These are phyloP conservation scores for Gentiana straminea DNA, from an alignment of 257 asterid genomes.

Conservation along the genomic window DNA sequence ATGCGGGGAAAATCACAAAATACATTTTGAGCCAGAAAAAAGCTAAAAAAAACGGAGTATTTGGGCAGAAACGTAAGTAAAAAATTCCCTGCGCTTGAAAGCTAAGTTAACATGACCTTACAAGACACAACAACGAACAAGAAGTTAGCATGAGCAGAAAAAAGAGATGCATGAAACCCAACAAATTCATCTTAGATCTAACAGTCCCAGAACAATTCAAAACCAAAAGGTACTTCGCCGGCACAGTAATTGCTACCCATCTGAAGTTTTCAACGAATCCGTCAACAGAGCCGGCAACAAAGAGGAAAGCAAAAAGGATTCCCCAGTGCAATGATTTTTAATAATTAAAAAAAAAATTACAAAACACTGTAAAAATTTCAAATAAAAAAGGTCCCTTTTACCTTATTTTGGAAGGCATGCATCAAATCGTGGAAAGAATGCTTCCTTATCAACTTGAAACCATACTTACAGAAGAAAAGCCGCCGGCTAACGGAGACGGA, in stretches of 20 bases:
- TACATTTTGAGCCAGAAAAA: neutral
- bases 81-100: neutral
- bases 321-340: neutral
- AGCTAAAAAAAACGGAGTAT: neutral
- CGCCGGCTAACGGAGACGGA: neutral
- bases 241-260: neutral
- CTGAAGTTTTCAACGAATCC: neutral
- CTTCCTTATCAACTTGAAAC: conserved; percentile 2
- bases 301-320: neutral
- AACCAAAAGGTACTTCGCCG: neutral
- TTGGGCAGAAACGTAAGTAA: too few relatives aligned
- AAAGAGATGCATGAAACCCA: neutral
- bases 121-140: neutral
- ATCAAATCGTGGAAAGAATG: conserved; percentile 5
- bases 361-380: neutral
- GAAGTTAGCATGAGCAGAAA: neutral
- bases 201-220: neutral
- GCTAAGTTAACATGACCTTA: too few relatives aligned
- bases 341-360: neutral
- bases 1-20: too few relatives aligned
- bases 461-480: neutral
- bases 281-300: neutral
- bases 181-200: neutral
- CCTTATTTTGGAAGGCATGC: conserved; percentile 1
- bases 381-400: neutral